Evolutionary conservation across 345 rosid genomes (phyloP).

Genomic region (Eutrema japonicum): DNA sequence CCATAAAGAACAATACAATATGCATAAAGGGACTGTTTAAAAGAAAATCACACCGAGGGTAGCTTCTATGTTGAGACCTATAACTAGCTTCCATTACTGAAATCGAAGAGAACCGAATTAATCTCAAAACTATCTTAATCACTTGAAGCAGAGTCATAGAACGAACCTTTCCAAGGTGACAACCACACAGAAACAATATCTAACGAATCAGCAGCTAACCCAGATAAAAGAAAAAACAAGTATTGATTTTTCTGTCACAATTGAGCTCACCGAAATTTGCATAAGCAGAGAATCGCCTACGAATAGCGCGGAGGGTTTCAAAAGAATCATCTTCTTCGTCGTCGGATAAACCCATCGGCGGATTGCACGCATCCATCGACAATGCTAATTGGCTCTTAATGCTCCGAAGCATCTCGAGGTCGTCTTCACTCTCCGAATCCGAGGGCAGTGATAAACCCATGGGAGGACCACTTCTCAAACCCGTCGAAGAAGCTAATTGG

Average conservation of each 20-base stretch:
- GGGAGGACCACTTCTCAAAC: slow-evolving; percentile 42
- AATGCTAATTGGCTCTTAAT: slow-evolving; percentile 56
- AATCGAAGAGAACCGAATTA: background rate
- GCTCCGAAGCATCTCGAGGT: slow-evolving; percentile 58
- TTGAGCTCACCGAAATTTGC: slow-evolving; percentile 51
- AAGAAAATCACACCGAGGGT: background rate
- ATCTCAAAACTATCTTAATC: slow-evolving; percentile 14
- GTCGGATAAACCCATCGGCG: slow-evolving; percentile 50
- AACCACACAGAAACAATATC: slow-evolving; percentile 9
- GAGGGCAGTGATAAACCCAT: slow-evolving; percentile 24
- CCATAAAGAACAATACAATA: background rate
- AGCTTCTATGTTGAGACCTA: slow-evolving; percentile 4
- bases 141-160: slow-evolving; percentile 31
- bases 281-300: slow-evolving; percentile 69
- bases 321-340: slow-evolving; percentile 63
- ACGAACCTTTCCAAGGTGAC: background rate
- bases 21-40: background rate
- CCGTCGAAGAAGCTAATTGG: slow-evolving; percentile 50
- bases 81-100: slow-evolving; percentile 7
- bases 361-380: slow-evolving; percentile 44
- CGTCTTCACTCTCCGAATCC: slow-evolving; percentile 68
- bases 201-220: slow-evolving; percentile 18
- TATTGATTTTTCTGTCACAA: background rate
- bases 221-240: background rate
- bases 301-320: slow-evolving; percentile 73